phyloP scores from a whole-genome alignment of 2,329 filamentous ascomycete species.

The Venturia pyrina region DNA sequence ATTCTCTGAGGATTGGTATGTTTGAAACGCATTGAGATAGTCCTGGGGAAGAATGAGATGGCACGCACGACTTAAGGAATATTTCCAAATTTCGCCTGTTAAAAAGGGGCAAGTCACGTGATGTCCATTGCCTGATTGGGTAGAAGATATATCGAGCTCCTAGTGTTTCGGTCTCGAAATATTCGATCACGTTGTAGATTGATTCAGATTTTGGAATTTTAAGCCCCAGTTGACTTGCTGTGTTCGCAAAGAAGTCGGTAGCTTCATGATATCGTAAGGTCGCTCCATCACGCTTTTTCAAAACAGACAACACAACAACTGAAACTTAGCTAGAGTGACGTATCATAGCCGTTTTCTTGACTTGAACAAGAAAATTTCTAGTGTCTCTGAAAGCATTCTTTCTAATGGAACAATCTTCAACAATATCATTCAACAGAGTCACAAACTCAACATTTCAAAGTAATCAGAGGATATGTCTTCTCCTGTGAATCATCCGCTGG shows the following conservation, averaged over 20 bases:
- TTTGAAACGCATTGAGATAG: background rate
- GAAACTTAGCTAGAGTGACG: background rate
- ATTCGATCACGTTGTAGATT: background rate
- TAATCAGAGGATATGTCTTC: background rate
- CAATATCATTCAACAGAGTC: background rate
- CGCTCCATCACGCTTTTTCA: background rate
- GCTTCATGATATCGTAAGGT: background rate
- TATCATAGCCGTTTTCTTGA: background rate
- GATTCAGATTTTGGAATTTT: background rate
- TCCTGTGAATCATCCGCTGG: background rate
- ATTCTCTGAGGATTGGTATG: background rate
- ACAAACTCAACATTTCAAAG: background rate
- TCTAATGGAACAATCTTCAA: background rate
- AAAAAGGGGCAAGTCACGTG: background rate
- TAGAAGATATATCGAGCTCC: background rate
- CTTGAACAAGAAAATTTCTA: background rate
- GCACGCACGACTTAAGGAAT: background rate
- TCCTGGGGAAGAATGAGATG: no score
- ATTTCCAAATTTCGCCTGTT: background rate
- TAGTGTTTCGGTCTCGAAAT: background rate
- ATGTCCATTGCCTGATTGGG: background rate
- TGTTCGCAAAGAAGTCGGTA: no score
- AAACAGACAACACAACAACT: background rate
- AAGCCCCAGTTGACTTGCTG: no score
- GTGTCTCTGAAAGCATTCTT: no score